Evolutionary conservation across 305 asterid species (phyloP).

Genomic region (Fraxinus floribunda): DNA sequence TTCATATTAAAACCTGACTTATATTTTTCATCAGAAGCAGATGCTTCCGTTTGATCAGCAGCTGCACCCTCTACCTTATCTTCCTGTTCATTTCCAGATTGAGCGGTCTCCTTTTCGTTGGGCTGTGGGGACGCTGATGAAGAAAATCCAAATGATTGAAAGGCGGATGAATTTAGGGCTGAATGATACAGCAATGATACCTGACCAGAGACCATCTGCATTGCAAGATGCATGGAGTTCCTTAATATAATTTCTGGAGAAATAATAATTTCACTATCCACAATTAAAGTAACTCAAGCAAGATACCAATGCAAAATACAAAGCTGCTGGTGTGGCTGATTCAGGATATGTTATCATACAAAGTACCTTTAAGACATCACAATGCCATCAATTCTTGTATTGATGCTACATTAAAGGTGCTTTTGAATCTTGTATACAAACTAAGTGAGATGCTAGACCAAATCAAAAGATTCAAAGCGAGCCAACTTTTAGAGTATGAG

Average conservation of each 20-base stretch:
- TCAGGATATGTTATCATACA: neutral
- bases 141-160: constrained; percentile 58
- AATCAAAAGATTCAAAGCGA: neutral
- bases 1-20: constrained; percentile 52
- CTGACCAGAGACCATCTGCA: constrained; percentile 47
- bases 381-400: neutral
- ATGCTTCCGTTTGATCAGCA: constrained; percentile 17
- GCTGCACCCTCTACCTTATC: constrained; percentile 29
- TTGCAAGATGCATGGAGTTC: constrained; percentile 7
- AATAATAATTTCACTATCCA: neutral
- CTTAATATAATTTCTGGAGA: constrained; percentile 7
- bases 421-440: too few relatives aligned
- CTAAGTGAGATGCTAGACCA: too few relatives aligned
- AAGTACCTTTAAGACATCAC: neutral
- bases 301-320: neutral
- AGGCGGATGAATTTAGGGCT: constrained; percentile 33
- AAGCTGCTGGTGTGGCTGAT: neutral
- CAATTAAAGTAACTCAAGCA: neutral
- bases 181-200: constrained; percentile 46
- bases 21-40: constrained; percentile 38
- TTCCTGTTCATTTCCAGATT: constrained; percentile 34
- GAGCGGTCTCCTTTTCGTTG: constrained; percentile 50
- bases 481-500: neutral
- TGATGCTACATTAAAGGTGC: neutral
- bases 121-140: constrained; percentile 62